Conservation (phyloP, 495 filamentous ascomycete species). For the Xanthoparmelia taractica region DNA sequence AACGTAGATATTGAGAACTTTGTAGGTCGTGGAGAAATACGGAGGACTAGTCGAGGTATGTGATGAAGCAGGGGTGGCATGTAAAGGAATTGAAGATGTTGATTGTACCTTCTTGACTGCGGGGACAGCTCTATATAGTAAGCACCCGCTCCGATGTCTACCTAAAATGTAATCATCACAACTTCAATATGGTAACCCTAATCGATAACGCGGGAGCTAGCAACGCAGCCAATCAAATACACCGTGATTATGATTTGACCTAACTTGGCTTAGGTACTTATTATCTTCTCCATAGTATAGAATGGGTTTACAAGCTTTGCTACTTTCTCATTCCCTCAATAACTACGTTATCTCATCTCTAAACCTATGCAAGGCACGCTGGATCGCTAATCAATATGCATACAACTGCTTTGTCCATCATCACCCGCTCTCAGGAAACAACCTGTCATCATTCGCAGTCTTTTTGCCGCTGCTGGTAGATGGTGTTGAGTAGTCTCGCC, state of each 20-base stretch:
- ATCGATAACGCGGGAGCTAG: neutral
- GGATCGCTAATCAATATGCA: slow-evolving; percentile 7
- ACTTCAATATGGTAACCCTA: neutral
- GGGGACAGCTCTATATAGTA: neutral
- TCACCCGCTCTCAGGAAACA: slow-evolving; percentile 9
- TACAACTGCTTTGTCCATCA: slow-evolving; percentile 20
- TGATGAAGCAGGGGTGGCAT: slow-evolving; percentile 10
- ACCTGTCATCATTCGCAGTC: slow-evolving; percentile 9
- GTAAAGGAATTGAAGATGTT: neutral
- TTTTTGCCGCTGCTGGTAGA: slow-evolving; percentile 28
- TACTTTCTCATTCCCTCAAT: neutral
- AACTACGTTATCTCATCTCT: neutral
- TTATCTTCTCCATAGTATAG: too few relatives aligned
- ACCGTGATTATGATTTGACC: neutral
- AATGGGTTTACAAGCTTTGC: neutral
- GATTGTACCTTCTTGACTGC: neutral
- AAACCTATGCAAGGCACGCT: neutral
- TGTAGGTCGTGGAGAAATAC: neutral
- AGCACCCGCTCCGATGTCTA: neutral
- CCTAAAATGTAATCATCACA: neutral
- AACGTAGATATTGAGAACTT: slow-evolving; percentile 17
- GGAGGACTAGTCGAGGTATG: slow-evolving; percentile 8
- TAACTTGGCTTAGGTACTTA: too few relatives aligned
- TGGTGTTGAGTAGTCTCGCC: slow-evolving; percentile 44
- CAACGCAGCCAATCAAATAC: neutral